phyloP scores from a whole-genome alignment of 345 rosid species.

The Salix caprea region DNA sequence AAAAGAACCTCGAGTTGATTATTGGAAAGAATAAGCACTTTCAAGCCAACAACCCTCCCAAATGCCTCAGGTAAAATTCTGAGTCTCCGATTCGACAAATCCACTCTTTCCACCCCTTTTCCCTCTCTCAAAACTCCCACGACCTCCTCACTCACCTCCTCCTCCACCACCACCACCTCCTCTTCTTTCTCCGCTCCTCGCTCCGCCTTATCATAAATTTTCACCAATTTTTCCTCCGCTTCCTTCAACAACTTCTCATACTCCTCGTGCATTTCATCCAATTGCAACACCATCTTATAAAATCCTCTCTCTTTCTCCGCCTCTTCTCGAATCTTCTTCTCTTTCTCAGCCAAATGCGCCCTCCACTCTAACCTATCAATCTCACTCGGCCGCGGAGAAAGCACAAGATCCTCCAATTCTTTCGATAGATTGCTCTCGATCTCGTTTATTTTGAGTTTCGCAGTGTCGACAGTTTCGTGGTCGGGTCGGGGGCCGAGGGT shows the following conservation, averaged over 20 bases:
- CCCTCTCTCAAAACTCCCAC: conserved; percentile 53
- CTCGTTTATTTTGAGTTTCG: conserved; percentile 51
- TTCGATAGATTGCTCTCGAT: conserved; percentile 55
- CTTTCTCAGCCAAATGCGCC: conserved; percentile 51
- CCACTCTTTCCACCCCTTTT: conserved; percentile 54
- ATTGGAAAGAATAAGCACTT: conserved; percentile 54
- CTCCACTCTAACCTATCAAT: conserved; percentile 55
- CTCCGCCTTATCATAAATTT: conserved; percentile 61
- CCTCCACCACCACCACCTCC: conserved; percentile 20
- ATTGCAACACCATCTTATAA: conserved; percentile 50
- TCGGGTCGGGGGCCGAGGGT: conserved; percentile 89
- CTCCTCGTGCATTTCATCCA: conserved; percentile 75
- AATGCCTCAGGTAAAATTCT: conserved; percentile 77
- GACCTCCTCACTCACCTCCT: conserved; percentile 51
- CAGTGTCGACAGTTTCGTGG: conserved; percentile 79
- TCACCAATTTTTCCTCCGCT: conserved; percentile 66
- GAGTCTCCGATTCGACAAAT: conserved; percentile 56
- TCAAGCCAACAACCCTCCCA: conserved; percentile 59
- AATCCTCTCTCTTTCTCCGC: conserved; percentile 53
- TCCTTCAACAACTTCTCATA: conserved; percentile 75
- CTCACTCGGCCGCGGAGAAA: conserved; percentile 48
- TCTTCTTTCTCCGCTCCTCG: conserved; percentile 16
- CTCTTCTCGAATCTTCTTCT: conserved; percentile 44
- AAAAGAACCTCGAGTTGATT: conserved; percentile 71
- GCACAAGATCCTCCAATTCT: conserved; percentile 72